These are phyloP conservation scores for Lachancea waltii DNA, from an alignment of 805 yeast genomes.

Conservation along the genomic window DNA sequence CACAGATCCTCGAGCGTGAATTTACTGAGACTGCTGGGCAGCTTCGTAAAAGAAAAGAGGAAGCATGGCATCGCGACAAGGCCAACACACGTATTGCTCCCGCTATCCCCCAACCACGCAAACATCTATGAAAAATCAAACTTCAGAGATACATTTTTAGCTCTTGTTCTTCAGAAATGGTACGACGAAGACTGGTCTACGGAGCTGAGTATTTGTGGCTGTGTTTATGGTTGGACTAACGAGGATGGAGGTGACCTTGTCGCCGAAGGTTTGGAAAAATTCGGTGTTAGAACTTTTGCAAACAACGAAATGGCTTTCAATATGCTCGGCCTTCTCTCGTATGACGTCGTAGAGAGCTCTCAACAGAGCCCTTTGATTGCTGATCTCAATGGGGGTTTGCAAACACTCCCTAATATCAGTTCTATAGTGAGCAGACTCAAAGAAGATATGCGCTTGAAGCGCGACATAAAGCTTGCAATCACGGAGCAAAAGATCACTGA, in stretches of 20 bases:
- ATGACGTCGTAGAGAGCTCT: slow-evolving; percentile 67
- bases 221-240: slow-evolving; percentile 54
- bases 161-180: slow-evolving; percentile 86
- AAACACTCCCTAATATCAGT: slow-evolving; percentile 58
- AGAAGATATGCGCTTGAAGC: slow-evolving; percentile 4
- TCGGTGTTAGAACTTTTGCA: slow-evolving; percentile 90
- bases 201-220: slow-evolving; percentile 79
- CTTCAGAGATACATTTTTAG: slow-evolving; percentile 81
- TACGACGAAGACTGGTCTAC: slow-evolving; percentile 80
- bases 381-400: slow-evolving; percentile 92
- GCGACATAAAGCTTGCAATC: not conserved
- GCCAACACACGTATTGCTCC: slow-evolving; percentile 81
- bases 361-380: slow-evolving; percentile 89
- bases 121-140: slow-evolving; percentile 49
- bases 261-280: slow-evolving; percentile 78
- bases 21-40: slow-evolving; percentile 69
- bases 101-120: slow-evolving; percentile 74
- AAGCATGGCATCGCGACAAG: slow-evolving; percentile 58
- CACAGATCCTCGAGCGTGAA: slow-evolving; percentile 86
- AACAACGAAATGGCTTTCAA: slow-evolving; percentile 97
- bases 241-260: slow-evolving; percentile 81
- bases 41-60: slow-evolving; percentile 60
- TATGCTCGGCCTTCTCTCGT: slow-evolving; percentile 80
- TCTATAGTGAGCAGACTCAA: slow-evolving; percentile 64
- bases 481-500: not conserved